phyloP scores from a whole-genome alignment of 2,329 filamentous ascomycete species.

The Diplocarpon mali region DNA sequence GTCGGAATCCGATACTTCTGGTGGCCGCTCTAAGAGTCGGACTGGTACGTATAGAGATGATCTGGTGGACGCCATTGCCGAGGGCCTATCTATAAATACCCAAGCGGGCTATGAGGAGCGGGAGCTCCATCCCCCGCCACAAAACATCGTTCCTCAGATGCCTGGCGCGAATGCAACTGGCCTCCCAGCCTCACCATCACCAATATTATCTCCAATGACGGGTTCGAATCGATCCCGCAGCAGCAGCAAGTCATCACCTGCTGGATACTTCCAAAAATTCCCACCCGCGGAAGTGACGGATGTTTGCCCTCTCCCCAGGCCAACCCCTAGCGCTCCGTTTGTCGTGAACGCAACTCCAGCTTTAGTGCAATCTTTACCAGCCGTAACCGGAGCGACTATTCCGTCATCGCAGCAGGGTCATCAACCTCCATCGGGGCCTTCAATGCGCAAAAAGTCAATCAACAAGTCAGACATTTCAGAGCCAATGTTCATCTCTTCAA shows the following conservation, averaged over 20 bases:
- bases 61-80: conserved; percentile 20
- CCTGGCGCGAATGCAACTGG: conserved; percentile 11
- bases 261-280: conserved; percentile 21
- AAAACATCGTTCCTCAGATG: conserved; percentile 15
- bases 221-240: conserved; percentile 17
- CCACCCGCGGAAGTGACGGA: conserved; percentile 13
- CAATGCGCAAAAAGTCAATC: conserved; percentile 23
- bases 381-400: conserved; percentile 13
- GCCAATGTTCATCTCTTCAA: conserved; percentile 25
- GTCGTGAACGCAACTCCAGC: conserved; percentile 24
- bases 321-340: conserved; percentile 25
- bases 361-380: conserved; percentile 17
- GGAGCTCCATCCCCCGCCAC: conserved; percentile 15
- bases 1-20: conserved; percentile 24
- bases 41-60: conserved; percentile 25
- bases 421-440: conserved; percentile 7
- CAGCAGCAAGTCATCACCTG: conserved; percentile 19
- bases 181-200: conserved; percentile 17
- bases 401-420: conserved; percentile 15
- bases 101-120: conserved; percentile 18
- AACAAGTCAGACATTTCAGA: conserved; percentile 28
- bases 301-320: conserved; percentile 22
- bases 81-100: conserved; percentile 16
- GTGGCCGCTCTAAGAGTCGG: conserved; percentile 22
- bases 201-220: conserved; percentile 20